Evolutionary conservation across 2,329 filamentous ascomycete species (phyloP), one percentile per base, ranked within the genome.

Genomic region (Balansia obtecta): DNA sequence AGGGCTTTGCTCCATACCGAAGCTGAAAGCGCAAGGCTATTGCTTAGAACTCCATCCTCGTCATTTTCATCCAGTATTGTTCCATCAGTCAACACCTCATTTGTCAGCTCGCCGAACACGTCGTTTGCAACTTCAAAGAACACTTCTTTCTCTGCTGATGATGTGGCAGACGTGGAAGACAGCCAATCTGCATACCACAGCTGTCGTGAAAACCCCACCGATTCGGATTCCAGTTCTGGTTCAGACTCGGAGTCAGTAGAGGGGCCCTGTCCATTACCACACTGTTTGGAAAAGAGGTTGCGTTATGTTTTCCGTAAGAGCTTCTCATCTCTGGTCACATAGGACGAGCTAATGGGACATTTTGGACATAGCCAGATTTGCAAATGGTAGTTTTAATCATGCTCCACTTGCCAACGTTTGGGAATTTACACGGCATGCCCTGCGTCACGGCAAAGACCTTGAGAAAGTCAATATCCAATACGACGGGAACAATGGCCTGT

Each of bases 321-420:
- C 16, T 10, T 45, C 13, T 27, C n/a, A 18, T 22, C 9, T 12
- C 30, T 46, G 30, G 32, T 20, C 22, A n/a, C 11, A 34, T 18
- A 15, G 16, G 49, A 16, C 7, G 34, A 49, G 42, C 27, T 39
- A 45, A 38, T n/a, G 18, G 18, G 5, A 9, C 12, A 7, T 37
- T 16, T 11, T 33, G 6, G 10, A 18, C 37, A 20, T 52, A 71
- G 69, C 70, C 0, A 61, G 56, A n/a, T 66, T 72, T 8, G 71
- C 73, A 0, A 52, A 54, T 13, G 47, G 53, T 0, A 66, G 65
- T 48, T 61, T 77, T 4, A 64, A 67, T 3, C 48, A 63, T 0
- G 75, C 73, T 0, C 74, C 76, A 0, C 63, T 79, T 2, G 67
- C 69, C 2, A 64, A 79, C 5, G 57, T 70, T 4, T 80, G 76